phyloP scores from a whole-genome alignment of 805 yeast species.

The Saccharomycopsis guyanensis region DNA sequence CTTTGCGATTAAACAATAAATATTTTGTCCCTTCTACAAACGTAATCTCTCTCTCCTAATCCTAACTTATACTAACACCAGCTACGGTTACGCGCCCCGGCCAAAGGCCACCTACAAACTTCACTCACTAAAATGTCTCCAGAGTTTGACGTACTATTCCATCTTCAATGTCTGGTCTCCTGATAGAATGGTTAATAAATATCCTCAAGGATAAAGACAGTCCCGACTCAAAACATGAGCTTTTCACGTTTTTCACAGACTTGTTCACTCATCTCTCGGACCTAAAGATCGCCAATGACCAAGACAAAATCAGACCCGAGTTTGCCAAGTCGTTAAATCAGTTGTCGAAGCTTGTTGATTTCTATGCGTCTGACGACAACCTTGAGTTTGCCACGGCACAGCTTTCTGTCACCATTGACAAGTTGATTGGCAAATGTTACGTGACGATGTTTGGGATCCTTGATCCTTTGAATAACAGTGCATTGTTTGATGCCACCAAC shows the following conservation, averaged over 20 bases:
- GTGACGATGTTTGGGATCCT: slow-evolving; percentile 11
- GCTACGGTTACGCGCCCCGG: no score
- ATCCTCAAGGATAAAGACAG: slow-evolving; percentile 6
- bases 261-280: slow-evolving; percentile 2
- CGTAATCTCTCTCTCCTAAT: no score
- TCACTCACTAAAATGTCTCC: no score
- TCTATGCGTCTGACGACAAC: slow-evolving; percentile 14
- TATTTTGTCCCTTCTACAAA: no score
- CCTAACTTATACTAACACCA: no score
- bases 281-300: slow-evolving; percentile 2
- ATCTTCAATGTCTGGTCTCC: neutral
- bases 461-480: slow-evolving; percentile 4
- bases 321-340: slow-evolving; percentile 7
- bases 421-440: slow-evolving; percentile 11
- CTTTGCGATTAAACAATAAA: no score
- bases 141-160: no score
- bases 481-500: slow-evolving; percentile 26
- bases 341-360: slow-evolving; percentile 13
- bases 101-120: no score
- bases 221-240: slow-evolving; percentile 4
- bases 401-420: slow-evolving; percentile 10
- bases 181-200: neutral
- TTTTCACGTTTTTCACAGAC: slow-evolving; percentile 4
- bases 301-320: neutral
- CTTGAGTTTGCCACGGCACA: slow-evolving; percentile 2